A percentile compares a stretch with the other conserved stretches of the same genome.
Evolutionary conservation across 225 moss, liverwort and hornwort species (phyloP).

Genomic region (Physcomitrellopsis africana): DNA sequence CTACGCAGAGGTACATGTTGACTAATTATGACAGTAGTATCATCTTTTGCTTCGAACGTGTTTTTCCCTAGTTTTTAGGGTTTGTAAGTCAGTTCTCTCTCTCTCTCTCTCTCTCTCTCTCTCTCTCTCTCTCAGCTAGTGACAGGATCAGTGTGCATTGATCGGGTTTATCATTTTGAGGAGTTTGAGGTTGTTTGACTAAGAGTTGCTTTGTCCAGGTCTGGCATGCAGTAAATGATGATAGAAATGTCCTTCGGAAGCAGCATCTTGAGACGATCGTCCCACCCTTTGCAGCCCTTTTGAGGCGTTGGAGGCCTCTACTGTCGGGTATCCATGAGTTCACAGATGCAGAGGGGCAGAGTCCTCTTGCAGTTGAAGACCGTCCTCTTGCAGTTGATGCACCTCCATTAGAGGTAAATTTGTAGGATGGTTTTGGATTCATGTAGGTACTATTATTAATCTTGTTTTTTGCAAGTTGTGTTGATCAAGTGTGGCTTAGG

Average conservation of each 20-base stretch:
- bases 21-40: not conserved
- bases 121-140: constrained; percentile 14
- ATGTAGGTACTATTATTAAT: too few species aligned
- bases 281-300: constrained; percentile 92
- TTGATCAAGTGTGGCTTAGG: too few species aligned
- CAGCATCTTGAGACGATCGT: constrained; percentile 82
- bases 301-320: constrained; percentile 96
- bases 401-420: constrained; percentile 77
- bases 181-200: constrained; percentile 24
- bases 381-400: constrained; percentile 91
- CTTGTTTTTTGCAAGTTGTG: too few species aligned
- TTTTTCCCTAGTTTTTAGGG: not conserved
- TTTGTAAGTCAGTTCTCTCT: not conserved
- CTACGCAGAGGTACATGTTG: constrained; percentile 79
- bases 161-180: constrained; percentile 1
- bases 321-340: constrained; percentile 93
- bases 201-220: constrained; percentile 58
- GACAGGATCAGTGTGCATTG: constrained; percentile 15
- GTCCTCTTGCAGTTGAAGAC: constrained; percentile 98
- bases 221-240: constrained; percentile 88
- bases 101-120: constrained; percentile 8
- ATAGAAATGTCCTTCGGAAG: constrained; percentile 71
- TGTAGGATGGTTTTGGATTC: too few species aligned
- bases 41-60: too few species aligned
- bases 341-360: constrained; percentile 96